Evolutionary conservation across 106 monocot species (phyloP).

Genomic region (Acorus calamus): DNA sequence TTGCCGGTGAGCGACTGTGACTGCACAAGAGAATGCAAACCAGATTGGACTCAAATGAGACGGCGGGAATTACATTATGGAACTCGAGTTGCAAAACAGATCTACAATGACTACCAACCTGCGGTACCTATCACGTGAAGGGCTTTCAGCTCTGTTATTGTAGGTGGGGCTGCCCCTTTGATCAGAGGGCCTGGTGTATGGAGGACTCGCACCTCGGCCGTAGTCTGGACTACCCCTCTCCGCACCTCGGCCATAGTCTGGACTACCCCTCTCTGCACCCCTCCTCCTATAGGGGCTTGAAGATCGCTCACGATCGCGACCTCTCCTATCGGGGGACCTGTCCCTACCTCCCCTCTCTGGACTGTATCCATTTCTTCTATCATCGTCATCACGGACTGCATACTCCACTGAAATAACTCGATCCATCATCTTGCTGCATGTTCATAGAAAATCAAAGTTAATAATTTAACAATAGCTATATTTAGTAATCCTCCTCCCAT

Average conservation of each 20-base stretch:
- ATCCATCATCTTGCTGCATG: constrained; percentile 80
- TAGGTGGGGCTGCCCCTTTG: too few relatives aligned
- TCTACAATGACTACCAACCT: constrained; percentile 14
- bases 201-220: background rate
- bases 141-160: constrained; percentile 31
- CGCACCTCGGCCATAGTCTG: constrained; percentile 75
- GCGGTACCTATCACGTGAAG: constrained; percentile 27
- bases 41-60: too few relatives aligned
- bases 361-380: constrained; percentile 70
- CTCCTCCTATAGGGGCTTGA: constrained; percentile 62
- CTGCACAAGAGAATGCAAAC: background rate
- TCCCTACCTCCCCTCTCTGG: constrained; percentile 53
- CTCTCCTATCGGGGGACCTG: constrained; percentile 40
- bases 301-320: constrained; percentile 48
- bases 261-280: constrained; percentile 70
- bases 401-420: constrained; percentile 90
- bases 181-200: too few relatives aligned
- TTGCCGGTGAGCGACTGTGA: constrained; percentile 9
- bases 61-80: too few relatives aligned
- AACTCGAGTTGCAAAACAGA: background rate
- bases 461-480: background rate
- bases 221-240: constrained; percentile 36
- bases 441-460: background rate
- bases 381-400: constrained; percentile 87
- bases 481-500: too few relatives aligned